Evolutionary conservation across 2,329 filamentous ascomycete genomes (phyloP), one percentile per base, ranked within the genome.

Genomic region (Bipolaris victoriae): DNA sequence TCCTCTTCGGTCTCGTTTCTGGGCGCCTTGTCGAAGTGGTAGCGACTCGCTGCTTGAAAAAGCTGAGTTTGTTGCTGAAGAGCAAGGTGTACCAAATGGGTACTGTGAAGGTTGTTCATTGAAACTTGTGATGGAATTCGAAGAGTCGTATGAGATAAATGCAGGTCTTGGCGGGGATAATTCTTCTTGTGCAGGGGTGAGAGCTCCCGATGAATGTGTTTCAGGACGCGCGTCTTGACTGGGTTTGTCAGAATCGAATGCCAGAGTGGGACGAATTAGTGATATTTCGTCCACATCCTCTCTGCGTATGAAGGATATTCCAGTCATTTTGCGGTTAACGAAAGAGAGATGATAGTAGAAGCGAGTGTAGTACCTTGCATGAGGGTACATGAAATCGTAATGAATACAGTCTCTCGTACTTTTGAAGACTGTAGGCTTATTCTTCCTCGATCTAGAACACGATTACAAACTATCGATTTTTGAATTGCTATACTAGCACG

Each of bases 401-500:
- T 18, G 13, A 11, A 43, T 33, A 16, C 22, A 3, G 13, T 29
- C n/a, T 52, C 41, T 3, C n/a, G 4, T 33, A 29, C 15, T 39
- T 46, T 46, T 52, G 41, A 52, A 45, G 40, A 4, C 33, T 5
- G 16, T 11, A 37, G 9, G 16, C 31, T 26, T 7, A 7, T 31
- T 3, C 6, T 15, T 7, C 16, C 7, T n/a, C 7, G 11, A 26
- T 20, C 41, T 29, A 46, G 33, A 46, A 26, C 31, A 20, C 5
- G 13, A 18, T 2, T 20, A 22, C 24, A 29, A 52, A 52, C 13
- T 46, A 52, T 31, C 33, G 49, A 52, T 46, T 52, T n/a, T n/a
- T 39, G n/a, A 29, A 5, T 46, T 18, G 3, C 31, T 16, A 22
- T 46, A 15, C 22, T 37, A 22, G 43, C 22, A 37, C 24, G n/a